A percentile compares a stretch with the other conserved stretches of the same genome.
These are phyloP conservation scores for Parietichytrium sp. DNA, from an alignment of 108 stramenopile species.

Conservation along the genomic window DNA sequence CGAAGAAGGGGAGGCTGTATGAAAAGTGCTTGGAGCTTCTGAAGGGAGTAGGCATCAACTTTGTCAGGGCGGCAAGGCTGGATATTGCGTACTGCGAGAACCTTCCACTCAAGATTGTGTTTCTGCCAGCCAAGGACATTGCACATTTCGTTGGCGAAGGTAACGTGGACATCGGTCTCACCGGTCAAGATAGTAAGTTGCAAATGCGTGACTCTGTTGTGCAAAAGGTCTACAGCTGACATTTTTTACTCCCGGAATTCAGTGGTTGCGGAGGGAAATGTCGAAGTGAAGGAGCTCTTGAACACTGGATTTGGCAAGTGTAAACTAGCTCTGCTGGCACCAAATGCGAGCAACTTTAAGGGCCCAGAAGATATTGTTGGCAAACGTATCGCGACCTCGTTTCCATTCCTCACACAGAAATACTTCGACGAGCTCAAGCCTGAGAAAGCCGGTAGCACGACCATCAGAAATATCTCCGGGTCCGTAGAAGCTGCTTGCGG, in stretches of 20 bases:
- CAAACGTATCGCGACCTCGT: slow-evolving; percentile 85
- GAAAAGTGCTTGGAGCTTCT: slow-evolving; percentile 84
- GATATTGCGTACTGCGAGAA: slow-evolving; percentile 80
- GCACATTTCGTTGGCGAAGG: slow-evolving; percentile 92
- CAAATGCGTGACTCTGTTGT: no score
- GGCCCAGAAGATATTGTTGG: slow-evolving; percentile 76
- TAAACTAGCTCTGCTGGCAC: slow-evolving; percentile 68
- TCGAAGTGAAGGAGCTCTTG: slow-evolving; percentile 77
- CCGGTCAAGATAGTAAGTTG: slow-evolving; percentile 74
- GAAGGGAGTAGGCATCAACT: slow-evolving; percentile 87
- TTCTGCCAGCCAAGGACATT: slow-evolving; percentile 91
- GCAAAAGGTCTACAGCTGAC: neutral
- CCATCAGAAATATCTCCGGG: slow-evolving; percentile 82
- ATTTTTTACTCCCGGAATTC: neutral
- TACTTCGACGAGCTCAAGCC: slow-evolving; percentile 78
- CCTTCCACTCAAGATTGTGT: slow-evolving; percentile 85
- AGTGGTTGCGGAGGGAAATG: slow-evolving; percentile 72
- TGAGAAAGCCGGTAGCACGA: slow-evolving; percentile 72
- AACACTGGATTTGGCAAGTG: slow-evolving; percentile 92
- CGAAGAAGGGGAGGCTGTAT: slow-evolving; percentile 91
- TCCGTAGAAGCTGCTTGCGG: slow-evolving; percentile 94
- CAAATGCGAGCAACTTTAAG: slow-evolving; percentile 70
- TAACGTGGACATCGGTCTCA: slow-evolving; percentile 90
- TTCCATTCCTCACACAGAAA: slow-evolving; percentile 76
- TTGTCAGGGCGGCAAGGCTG: slow-evolving; percentile 75